Percentiles rank a stretch among this genome's conserved stretches.
Evolutionary conservation across 345 rosid species (phyloP).

Genomic region (Gossypium ekmanianum): DNA sequence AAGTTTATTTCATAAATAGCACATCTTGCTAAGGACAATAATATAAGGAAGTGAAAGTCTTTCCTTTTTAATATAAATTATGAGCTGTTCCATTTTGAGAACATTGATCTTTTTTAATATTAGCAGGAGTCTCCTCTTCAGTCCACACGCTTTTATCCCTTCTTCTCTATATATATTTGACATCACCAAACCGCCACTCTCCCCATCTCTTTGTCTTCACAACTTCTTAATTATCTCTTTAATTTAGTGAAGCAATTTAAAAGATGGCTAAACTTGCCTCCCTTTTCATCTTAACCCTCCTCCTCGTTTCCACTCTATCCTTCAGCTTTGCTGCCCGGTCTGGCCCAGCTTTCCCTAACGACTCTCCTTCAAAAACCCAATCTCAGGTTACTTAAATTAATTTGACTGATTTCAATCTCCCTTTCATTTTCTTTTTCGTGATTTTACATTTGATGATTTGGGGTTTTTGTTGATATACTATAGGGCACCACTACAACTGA

Average conservation of each 20-base stretch:
- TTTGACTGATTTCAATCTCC: not conserved
- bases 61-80: too few relatives aligned
- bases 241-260: not conserved
- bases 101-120: too few relatives aligned
- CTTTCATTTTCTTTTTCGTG: not conserved
- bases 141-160: conserved; percentile 7
- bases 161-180: not conserved
- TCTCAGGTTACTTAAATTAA: conserved; percentile 28
- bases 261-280: conserved; percentile 34
- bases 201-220: not conserved
- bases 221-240: not conserved
- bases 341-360: conserved; percentile 30
- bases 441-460: not conserved
- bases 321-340: conserved; percentile 35
- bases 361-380: conserved; percentile 24
- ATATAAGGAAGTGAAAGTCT: too few relatives aligned
- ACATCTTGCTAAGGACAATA: too few relatives aligned
- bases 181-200: not conserved
- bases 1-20: too few relatives aligned
- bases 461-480: not conserved
- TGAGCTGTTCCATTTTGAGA: too few relatives aligned
- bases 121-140: not conserved
- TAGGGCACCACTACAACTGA: not conserved
- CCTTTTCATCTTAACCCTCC: conserved; percentile 36
- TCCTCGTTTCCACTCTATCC: conserved; percentile 39